Conservation (phyloP, 176 grass and related monocot genomes). For the Avena atlantica region DNA sequence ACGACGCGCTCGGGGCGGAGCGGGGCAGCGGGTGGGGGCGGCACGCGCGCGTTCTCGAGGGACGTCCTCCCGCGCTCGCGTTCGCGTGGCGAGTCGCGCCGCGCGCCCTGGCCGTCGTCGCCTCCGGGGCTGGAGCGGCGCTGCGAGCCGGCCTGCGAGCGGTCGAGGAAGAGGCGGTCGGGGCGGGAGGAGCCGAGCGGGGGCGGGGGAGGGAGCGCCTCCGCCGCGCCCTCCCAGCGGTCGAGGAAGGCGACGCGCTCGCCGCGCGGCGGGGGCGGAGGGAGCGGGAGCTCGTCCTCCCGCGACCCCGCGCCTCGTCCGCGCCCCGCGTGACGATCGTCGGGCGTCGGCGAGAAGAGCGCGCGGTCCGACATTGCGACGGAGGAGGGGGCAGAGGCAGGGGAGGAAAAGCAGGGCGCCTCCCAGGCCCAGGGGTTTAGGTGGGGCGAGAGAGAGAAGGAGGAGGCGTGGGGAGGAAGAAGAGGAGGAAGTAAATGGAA, state of each 20-base stretch:
- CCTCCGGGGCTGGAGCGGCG: neutral
- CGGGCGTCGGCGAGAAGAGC: constrained; percentile 31
- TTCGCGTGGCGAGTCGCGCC: neutral
- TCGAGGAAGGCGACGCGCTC: neutral
- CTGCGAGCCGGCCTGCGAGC: too few species aligned
- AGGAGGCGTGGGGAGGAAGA: neutral
- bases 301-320: neutral
- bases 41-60: neutral
- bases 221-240: neutral
- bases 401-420: neutral
- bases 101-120: neutral
- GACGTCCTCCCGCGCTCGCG: neutral
- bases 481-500: constrained; percentile 7
- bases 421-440: neutral
- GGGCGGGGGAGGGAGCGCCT: constrained; percentile 39
- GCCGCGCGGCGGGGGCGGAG: constrained; percentile 2
- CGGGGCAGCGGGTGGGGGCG: constrained; percentile 38
- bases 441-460: neutral
- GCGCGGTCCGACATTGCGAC: constrained; percentile 29
- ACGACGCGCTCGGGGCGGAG: constrained; percentile 44
- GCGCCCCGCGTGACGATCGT: neutral
- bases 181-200: constrained; percentile 22
- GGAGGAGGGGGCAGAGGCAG: neutral
- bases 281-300: constrained; percentile 17
- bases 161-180: neutral